Percentiles rank a stretch among this genome's conserved stretches.
phyloP scores from a whole-genome alignment of 2,329 filamentous ascomycete genomes.

The Pseudocercospora musae region DNA sequence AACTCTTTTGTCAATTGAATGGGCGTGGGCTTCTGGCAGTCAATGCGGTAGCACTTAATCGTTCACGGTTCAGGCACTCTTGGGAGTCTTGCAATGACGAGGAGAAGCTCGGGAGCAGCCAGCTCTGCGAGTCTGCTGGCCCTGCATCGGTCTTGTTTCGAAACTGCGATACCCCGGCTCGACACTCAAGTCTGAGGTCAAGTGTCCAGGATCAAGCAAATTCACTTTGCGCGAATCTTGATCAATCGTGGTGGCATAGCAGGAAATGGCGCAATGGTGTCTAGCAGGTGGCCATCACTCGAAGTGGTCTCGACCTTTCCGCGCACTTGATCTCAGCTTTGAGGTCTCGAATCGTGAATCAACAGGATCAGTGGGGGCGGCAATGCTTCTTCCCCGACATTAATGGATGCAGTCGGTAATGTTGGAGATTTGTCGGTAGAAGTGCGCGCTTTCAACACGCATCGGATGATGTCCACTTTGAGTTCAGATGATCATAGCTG shows the following conservation, averaged over 20 bases:
- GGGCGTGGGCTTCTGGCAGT: background rate
- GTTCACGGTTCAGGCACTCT: background rate
- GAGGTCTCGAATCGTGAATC: background rate
- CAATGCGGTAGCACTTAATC: background rate
- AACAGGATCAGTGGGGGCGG: background rate
- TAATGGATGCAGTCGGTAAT: background rate
- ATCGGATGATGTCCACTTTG: background rate
- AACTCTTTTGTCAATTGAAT: background rate
- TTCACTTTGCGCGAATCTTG: conserved; percentile 9
- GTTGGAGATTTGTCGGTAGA: background rate
- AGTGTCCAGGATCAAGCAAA: background rate
- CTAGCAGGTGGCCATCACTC: background rate
- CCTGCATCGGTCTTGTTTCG: background rate
- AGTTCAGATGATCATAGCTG: background rate
- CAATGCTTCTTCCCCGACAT: background rate
- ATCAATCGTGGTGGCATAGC: conserved; percentile 1
- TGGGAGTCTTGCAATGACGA: background rate
- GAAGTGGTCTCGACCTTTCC: background rate
- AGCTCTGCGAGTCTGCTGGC: background rate
- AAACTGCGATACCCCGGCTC: background rate
- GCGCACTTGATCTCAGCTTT: background rate
- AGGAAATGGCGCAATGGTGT: conserved; percentile 8
- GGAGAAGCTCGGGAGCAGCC: background rate
- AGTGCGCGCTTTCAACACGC: background rate
- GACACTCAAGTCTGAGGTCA: background rate